Conservation (phyloP, 495 filamentous ascomycete genomes). For the Podospora anserina region DNA sequence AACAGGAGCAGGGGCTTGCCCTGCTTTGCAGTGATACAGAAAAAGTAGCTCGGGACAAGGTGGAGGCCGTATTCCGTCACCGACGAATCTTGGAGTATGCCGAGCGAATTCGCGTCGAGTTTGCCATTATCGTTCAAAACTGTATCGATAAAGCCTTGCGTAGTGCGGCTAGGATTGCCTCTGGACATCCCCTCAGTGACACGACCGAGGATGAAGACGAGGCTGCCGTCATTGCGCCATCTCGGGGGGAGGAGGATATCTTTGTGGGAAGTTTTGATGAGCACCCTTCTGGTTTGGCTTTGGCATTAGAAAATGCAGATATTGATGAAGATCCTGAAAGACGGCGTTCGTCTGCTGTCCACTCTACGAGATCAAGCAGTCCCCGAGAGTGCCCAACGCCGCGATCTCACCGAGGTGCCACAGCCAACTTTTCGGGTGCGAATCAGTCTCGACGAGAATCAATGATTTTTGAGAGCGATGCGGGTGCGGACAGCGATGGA, state of each 20-base stretch:
- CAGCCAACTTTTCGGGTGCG: constrained; percentile 54
- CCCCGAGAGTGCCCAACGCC: constrained; percentile 90
- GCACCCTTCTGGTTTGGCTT: constrained; percentile 51
- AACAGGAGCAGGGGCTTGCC: constrained; percentile 91
- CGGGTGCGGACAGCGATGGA: constrained; percentile 71
- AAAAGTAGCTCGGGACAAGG: constrained; percentile 74
- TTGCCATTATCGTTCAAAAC: constrained; percentile 84
- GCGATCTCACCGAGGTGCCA: constrained; percentile 72
- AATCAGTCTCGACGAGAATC: constrained; percentile 66
- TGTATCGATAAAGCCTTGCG: constrained; percentile 89
- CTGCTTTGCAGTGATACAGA: constrained; percentile 85
- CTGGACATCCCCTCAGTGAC: constrained; percentile 72
- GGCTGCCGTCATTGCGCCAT: constrained; percentile 31
- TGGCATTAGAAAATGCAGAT: constrained; percentile 51
- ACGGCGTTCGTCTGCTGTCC: constrained; percentile 41
- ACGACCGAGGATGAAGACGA: constrained; percentile 56
- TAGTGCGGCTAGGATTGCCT: constrained; percentile 84
- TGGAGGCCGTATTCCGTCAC: constrained; percentile 88
- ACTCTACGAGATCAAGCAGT: constrained; percentile 76
- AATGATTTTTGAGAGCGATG: constrained; percentile 73
- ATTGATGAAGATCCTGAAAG: constrained; percentile 40
- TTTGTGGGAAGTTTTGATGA: constrained; percentile 56
- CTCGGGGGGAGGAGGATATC: constrained; percentile 44
- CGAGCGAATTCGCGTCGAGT: constrained; percentile 91
- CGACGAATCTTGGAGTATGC: constrained; percentile 92